Evolutionary conservation across 164 flowering plant species (phyloP), one percentile per base, ranked within the genome.

Genomic region (Chimonanthus salicifolius): DNA sequence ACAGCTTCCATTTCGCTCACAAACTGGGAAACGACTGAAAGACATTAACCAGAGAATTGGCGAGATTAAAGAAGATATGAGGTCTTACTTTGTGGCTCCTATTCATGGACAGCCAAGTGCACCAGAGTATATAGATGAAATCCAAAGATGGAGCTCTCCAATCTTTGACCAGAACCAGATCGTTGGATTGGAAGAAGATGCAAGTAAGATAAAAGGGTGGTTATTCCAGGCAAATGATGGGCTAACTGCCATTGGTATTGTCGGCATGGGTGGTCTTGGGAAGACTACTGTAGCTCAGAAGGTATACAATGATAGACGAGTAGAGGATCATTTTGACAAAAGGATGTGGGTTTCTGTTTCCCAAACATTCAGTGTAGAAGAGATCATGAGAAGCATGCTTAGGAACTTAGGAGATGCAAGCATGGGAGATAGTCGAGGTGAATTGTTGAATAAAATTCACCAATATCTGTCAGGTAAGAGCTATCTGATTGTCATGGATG

Each of bases 261-360:
- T 87, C 3, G 92, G 92, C 6, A 84, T 83, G 88, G 92, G 87
- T 4, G 90, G 90, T 3, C 47, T 87, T 13, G 90, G 92, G 6
- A 88, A 88, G 65, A 87, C 92, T 5, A 85, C 88, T 0, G 49
- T 79, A 33, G 88, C 87, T 51, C 83, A 85, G 69, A 77, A 49
- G 60, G 85, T 87, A 2, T 88, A 74, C 78, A 83, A 82, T 68
- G 82, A 82, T 7, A 67, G 72, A 60, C 66, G 74, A 65, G 71
- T 84, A 0, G 84, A 80, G 46, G 70, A 74, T 10, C 75, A 54
- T 18, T 85, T 83, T 49, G 84, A 85, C 8, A 78, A 81, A 49
- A 78, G 78, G 65, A 81, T 84, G 64, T 85, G 90, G 90, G 88
- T 88, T 1, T 83, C 84, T 71, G 87, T 88, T 49, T 81, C 88